Evolutionary conservation across 345 rosid species (phyloP), one percentile per base, ranked within the genome.

Genomic region (Sisymbrium irio): DNA sequence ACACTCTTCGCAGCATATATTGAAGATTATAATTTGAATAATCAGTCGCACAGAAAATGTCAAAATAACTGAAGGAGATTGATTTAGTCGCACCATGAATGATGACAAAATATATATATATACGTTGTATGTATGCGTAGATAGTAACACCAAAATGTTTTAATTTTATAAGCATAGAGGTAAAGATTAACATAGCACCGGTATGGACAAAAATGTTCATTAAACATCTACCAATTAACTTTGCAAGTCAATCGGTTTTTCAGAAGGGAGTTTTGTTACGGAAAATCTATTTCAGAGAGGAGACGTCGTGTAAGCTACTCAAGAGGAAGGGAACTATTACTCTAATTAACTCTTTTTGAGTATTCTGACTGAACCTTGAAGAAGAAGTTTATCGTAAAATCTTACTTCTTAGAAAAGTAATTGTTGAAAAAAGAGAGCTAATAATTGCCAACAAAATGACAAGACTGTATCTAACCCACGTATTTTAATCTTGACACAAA

Each of bases 1-100:
- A 35, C 65, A 64, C 40, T 73, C 10, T 73, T 56, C 55, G 77
- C 77, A 65, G 65, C 65, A 54, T 56, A 73, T 73, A 33, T 65
- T 64, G 71, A 71, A 71, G 41, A 50, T 61, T 11, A 54, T 36
- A 1, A 33, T 54, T 53, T 55, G 33, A 65, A 36, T 13, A 8
- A 17, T 65, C 25, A 36, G 46, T 35, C 65, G 36, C 32, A 8
- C 45, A 56, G 66, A 65, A 46, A 74, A 47, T 65, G 77, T 20
- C 60, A 66, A 54, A 45, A 20, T 32, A 62, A 19, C 4, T 50
- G 37, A 71, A 37, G 22, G 4, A 40, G 35, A 42, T 47, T 51
- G 27, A 25, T 67, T 20, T 59, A 60, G 67, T 59, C 67, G 30
- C 27, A 46, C 57, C 28, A 35, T 59, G 47, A 49, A 70, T 32